phyloP scores from a whole-genome alignment of 495 filamentous ascomycete genomes.

The Parathielavia appendiculata region DNA sequence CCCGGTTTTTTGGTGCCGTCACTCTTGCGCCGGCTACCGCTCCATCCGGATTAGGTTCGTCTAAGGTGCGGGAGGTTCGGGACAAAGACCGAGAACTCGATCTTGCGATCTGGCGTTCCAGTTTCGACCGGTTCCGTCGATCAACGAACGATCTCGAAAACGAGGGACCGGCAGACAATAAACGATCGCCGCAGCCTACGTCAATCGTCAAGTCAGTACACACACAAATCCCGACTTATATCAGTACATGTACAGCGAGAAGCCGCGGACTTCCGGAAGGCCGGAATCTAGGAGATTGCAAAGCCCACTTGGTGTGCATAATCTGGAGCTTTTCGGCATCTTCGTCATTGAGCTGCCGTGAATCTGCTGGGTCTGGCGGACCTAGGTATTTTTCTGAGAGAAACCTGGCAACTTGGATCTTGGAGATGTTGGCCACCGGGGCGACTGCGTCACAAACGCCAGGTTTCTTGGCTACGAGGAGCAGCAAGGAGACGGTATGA shows the following conservation, averaged over 20 bases:
- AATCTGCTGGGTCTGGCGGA: no score
- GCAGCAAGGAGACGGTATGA: not conserved
- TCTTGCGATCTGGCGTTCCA: not conserved
- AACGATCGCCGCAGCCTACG: conserved; percentile 3
- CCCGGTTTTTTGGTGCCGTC: conserved; percentile 6
- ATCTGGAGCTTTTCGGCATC: conserved; percentile 5
- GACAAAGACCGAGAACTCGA: conserved; percentile 1
- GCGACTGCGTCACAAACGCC: not conserved
- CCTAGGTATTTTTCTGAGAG: not conserved
- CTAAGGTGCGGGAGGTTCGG: conserved; percentile 7
- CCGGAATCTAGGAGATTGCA: not conserved
- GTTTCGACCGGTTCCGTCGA: conserved; percentile 6
- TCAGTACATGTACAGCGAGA: not conserved
- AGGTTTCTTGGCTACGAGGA: no score
- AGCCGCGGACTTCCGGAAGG: not conserved
- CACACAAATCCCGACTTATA: not conserved
- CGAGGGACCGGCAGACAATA: not conserved
- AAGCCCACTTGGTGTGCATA: conserved; percentile 5
- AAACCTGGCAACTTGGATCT: not conserved
- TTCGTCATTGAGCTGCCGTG: conserved; percentile 8
- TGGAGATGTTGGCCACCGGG: not conserved
- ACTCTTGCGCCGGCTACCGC: conserved; percentile 5
- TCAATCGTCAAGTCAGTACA: conserved; percentile 4
- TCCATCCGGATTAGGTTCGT: conserved; percentile 15
- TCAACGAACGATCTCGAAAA: not conserved